phyloP scores from a whole-genome alignment of 2,329 filamentous ascomycete genomes.

The Cryphonectria radicalis region DNA sequence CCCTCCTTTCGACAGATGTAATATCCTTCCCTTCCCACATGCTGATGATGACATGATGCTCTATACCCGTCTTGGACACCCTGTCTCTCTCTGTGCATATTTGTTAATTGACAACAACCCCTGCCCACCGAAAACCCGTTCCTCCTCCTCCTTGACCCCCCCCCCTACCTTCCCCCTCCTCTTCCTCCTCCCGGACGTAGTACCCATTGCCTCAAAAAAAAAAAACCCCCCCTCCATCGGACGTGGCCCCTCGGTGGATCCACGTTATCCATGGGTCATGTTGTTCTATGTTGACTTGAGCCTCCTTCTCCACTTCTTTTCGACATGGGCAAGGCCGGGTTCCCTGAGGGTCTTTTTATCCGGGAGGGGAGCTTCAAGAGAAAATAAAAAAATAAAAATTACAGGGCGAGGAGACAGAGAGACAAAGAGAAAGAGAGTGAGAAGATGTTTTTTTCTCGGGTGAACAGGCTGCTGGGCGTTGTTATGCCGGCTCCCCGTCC shows the following conservation, averaged over 20 bases:
- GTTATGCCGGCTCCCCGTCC: not conserved
- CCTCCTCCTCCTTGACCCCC: not conserved
- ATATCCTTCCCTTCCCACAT: not conserved
- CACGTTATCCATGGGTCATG: constrained; percentile 42
- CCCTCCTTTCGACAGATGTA: not conserved
- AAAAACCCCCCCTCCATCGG: no score
- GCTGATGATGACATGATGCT: not conserved
- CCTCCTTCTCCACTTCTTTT: constrained; percentile 24
- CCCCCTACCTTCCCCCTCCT: no score
- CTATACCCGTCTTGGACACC: not conserved
- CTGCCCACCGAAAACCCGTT: not conserved
- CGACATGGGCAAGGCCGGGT: not conserved
- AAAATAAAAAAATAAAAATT: not conserved
- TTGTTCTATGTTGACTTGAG: constrained; percentile 32
- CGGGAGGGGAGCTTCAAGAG: not conserved
- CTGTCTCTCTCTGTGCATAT: constrained; percentile 8
- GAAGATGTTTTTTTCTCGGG: no score
- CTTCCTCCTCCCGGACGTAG: constrained; percentile 18
- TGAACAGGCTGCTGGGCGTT: not conserved
- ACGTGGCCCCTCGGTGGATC: constrained; percentile 37
- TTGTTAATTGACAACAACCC: not conserved
- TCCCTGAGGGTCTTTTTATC: not conserved
- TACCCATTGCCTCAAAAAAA: constrained; percentile 27
- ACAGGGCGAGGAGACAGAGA: not conserved
- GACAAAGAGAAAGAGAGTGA: not conserved